These are phyloP conservation scores for Xylaria sp. DNA, from an alignment of 2,329 filamentous ascomycete genomes.

Conservation along the genomic window DNA sequence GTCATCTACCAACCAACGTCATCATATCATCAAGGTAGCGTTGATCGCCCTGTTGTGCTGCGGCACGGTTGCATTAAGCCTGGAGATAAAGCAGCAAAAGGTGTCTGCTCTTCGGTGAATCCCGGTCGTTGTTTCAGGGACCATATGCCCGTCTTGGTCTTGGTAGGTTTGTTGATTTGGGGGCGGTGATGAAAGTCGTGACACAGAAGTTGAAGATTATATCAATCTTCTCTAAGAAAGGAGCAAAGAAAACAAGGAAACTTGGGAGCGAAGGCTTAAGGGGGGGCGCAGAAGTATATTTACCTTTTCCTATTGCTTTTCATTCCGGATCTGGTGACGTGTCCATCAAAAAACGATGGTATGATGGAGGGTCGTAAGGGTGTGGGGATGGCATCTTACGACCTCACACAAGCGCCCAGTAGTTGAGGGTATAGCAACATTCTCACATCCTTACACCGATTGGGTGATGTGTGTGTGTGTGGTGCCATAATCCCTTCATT, in stretches of 20 bases:
- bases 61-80: not conserved
- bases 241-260: not conserved
- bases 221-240: not conserved
- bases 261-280: not conserved
- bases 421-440: not conserved
- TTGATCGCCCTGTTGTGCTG: constrained; percentile 10
- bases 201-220: not conserved
- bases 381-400: constrained; percentile 5
- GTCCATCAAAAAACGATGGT: not conserved
- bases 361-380: constrained; percentile 5
- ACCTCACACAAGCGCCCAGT: not conserved
- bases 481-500: constrained; percentile 16
- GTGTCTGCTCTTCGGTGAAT: not conserved
- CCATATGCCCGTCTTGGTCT: not conserved
- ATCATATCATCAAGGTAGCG: not conserved
- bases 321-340: constrained; percentile 5
- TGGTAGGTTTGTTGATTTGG: not conserved
- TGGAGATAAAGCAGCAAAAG: not conserved
- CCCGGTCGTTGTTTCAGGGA: not conserved
- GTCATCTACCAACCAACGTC: constrained; percentile 9
- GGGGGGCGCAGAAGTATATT: not conserved
- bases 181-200: not conserved
- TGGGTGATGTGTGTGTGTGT: constrained; percentile 13
- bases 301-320: not conserved
- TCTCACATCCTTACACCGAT: not conserved